Conservation (phyloP, 768 basidiomycete species). For the Cubamyces lactineus region DNA sequence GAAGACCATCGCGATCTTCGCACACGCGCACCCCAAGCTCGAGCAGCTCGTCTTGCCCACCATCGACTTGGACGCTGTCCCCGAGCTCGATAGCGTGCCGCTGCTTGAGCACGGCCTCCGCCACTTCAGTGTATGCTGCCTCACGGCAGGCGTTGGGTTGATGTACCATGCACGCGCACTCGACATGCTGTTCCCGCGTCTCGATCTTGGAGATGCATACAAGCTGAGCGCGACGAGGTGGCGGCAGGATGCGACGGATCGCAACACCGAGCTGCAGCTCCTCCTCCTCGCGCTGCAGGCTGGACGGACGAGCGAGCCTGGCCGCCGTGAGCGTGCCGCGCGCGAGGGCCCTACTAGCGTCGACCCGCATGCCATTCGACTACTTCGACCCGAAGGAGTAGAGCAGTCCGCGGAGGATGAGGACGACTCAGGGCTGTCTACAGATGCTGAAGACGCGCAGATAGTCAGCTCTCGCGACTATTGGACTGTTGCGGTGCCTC, state of each 20-base stretch:
- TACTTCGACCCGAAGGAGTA: no score
- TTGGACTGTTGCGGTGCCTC: no score
- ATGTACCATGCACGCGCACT: slow-evolving; percentile 4
- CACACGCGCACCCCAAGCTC: slow-evolving; percentile 8
- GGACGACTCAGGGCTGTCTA: no score
- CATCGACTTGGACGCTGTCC: neutral
- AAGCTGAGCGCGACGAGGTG: no score
- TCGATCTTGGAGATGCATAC: neutral
- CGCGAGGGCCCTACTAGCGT: neutral
- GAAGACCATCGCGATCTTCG: slow-evolving; percentile 9
- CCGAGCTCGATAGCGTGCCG: slow-evolving; percentile 2
- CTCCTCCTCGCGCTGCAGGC: slow-evolving; percentile 16
- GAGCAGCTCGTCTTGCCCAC: slow-evolving; percentile 1
- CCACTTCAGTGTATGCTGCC: neutral
- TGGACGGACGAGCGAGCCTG: neutral
- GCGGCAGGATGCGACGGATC: neutral
- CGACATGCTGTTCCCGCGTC: slow-evolving; percentile 14
- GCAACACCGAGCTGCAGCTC: slow-evolving; percentile 2
- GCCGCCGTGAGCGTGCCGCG: neutral
- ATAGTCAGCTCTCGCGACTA: no score
- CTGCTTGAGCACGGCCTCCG: slow-evolving; percentile 6
- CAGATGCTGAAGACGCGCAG: no score
- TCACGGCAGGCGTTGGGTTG: neutral
- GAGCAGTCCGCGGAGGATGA: no score
- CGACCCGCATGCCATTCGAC: no score